A percentile compares a stretch with the other conserved stretches of the same genome.
Conservation (phyloP, 306 rosid species). For the Crataegus laevigata region DNA sequence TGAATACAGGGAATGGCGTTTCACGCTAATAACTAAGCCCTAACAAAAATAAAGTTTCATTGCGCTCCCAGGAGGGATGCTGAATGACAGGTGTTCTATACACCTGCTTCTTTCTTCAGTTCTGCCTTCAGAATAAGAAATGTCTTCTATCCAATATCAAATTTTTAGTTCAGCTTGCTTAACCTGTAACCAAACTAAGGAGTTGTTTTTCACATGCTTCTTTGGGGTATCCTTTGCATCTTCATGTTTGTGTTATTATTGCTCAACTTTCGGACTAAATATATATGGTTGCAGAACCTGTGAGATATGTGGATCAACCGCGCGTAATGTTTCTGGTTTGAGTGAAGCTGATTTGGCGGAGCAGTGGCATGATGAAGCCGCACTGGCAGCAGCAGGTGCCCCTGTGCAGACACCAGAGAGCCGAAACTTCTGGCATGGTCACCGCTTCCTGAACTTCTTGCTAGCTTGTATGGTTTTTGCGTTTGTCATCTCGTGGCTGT, state of each 20-base stretch:
- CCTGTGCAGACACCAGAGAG: conserved; percentile 33
- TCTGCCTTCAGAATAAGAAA: neutral
- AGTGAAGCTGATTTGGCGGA: conserved; percentile 55
- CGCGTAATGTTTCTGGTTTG: conserved; percentile 58
- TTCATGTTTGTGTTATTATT: neutral
- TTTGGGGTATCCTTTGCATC: neutral
- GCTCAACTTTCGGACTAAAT: neutral
- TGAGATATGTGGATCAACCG: conserved; percentile 81
- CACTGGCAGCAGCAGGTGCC: conserved; percentile 22
- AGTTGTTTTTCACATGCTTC: neutral
- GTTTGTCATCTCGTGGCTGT: conserved; percentile 88
- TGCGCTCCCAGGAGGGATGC: neutral
- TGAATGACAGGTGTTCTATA: neutral
- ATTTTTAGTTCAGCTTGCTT: neutral
- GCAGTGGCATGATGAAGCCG: conserved; percentile 52
- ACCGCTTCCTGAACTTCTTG: conserved; percentile 69
- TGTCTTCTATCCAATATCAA: neutral
- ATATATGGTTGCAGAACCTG: conserved; percentile 52
- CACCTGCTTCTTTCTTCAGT: neutral
- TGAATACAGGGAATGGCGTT: neutral
- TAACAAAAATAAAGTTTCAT: neutral
- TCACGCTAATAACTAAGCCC: neutral
- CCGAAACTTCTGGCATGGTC: conserved; percentile 82
- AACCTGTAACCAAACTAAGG: neutral
- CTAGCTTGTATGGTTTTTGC: conserved; percentile 92